Percentiles rank a stretch among this genome's conserved stretches.
These are phyloP conservation scores for Blastobotrys apis DNA, from an alignment of 1,139 yeast species.

Conservation along the genomic window DNA sequence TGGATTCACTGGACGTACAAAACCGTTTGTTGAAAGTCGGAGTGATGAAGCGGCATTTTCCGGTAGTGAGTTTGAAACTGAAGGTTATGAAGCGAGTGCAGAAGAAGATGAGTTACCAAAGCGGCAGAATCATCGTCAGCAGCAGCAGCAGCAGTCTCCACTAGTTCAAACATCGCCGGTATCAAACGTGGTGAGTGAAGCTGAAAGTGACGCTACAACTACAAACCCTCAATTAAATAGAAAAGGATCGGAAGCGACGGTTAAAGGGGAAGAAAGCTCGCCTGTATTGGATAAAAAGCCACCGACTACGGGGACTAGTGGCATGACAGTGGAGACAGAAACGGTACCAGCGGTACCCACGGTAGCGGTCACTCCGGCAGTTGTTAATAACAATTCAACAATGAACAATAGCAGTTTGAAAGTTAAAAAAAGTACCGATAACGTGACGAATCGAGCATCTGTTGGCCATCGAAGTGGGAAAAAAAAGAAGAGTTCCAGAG, in stretches of 20 bases:
- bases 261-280: neutral
- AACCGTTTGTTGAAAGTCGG: constrained; percentile 11
- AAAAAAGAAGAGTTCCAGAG: constrained; percentile 25
- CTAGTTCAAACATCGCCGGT: too few relatives aligned
- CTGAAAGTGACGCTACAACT: constrained; percentile 2
- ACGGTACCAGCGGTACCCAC: constrained; percentile 40
- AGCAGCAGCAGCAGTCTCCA: neutral
- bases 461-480: constrained; percentile 13
- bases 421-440: constrained; percentile 34
- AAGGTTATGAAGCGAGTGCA: constrained; percentile 6
- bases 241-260: too few relatives aligned
- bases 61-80: constrained; percentile 9
- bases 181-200: too few relatives aligned
- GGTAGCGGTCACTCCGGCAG: constrained; percentile 31
- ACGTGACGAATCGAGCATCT: constrained; percentile 24
- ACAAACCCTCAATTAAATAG: too few relatives aligned
- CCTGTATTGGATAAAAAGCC: neutral
- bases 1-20: constrained; percentile 8
- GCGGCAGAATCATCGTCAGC: neutral
- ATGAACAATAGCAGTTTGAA: constrained; percentile 8
- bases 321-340: constrained; percentile 43
- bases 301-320: constrained; percentile 12
- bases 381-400: constrained; percentile 12
- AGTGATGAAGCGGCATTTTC: constrained; percentile 1
- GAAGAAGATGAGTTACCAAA: constrained; percentile 10